phyloP scores from a whole-genome alignment of 805 yeast genomes.

The Cyberlindnera japonica region DNA sequence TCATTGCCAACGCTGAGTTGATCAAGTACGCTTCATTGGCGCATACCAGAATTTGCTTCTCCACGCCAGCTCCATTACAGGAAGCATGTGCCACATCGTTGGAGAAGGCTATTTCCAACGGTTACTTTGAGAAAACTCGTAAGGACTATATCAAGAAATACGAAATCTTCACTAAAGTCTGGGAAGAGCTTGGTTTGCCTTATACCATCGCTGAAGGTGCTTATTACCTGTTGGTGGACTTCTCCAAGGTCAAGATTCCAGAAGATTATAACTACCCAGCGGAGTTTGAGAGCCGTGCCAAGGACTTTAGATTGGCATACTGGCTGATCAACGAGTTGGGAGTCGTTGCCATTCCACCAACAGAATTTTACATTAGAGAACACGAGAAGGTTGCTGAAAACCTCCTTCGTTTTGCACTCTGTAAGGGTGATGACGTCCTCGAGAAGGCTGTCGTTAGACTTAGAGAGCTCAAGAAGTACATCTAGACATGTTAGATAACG shows the following conservation, averaged over 20 bases:
- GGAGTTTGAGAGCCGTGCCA: slow-evolving; percentile 63
- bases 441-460: slow-evolving; percentile 80
- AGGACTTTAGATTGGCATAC: slow-evolving; percentile 84
- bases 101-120: slow-evolving; percentile 51
- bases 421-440: slow-evolving; percentile 82
- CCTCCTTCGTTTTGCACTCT: slow-evolving; percentile 89
- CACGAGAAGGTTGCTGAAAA: slow-evolving; percentile 77
- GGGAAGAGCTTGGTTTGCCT: slow-evolving; percentile 84
- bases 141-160: slow-evolving; percentile 68
- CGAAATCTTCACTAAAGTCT: slow-evolving; percentile 65
- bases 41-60: slow-evolving; percentile 90
- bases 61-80: slow-evolving; percentile 88
- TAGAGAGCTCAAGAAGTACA: slow-evolving; percentile 62
- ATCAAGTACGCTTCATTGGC: slow-evolving; percentile 82
- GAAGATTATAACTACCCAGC: slow-evolving; percentile 66
- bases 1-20: slow-evolving; percentile 80
- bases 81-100: slow-evolving; percentile 86
- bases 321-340: slow-evolving; percentile 94
- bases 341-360: slow-evolving; percentile 94
- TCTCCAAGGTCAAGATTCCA: slow-evolving; percentile 79
- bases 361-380: slow-evolving; percentile 79
- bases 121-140: slow-evolving; percentile 70
- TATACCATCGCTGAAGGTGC: slow-evolving; percentile 93
- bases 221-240: slow-evolving; percentile 85
- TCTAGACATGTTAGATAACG: too few species aligned